These are phyloP conservation scores for Ogataea sp. DNA, from an alignment of 805 yeast genomes.

Conservation along the genomic window DNA sequence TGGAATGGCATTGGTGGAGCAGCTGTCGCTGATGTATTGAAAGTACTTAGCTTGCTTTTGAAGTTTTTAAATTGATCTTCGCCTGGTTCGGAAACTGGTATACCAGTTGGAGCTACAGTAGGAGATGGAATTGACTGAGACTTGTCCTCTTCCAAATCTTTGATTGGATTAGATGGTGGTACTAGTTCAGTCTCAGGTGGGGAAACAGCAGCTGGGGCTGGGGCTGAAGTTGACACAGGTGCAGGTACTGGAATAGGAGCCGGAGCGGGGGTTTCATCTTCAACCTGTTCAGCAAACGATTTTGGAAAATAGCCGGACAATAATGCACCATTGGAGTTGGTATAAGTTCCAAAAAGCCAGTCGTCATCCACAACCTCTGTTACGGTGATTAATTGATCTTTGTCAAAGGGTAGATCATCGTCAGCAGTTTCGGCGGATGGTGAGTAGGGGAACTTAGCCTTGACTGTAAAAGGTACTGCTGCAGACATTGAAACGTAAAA, in stretches of 20 bases:
- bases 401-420: constrained; percentile 72
- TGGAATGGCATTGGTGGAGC: constrained; percentile 33
- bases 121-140: background rate
- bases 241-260: constrained; percentile 2
- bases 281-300: constrained; percentile 54
- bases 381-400: constrained; percentile 67
- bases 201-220: background rate
- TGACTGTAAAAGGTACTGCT: constrained; percentile 21
- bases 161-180: constrained; percentile 1
- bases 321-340: constrained; percentile 32
- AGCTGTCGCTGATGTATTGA: constrained; percentile 31
- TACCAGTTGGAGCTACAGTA: background rate
- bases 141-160: constrained; percentile 1
- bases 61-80: constrained; percentile 16
- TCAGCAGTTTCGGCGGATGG: constrained; percentile 43
- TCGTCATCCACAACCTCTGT: constrained; percentile 81
- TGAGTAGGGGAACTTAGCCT: constrained; percentile 22
- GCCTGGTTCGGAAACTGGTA: background rate
- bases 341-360: constrained; percentile 74
- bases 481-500: constrained; percentile 11
- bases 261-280: constrained; percentile 1
- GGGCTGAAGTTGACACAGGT: constrained; percentile 2
- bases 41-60: constrained; percentile 41
- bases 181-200: constrained; percentile 1
- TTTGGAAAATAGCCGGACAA: constrained; percentile 80